Evolutionary conservation across 495 filamentous ascomycete species (phyloP).

Genomic region (Ramalina intermedia): DNA sequence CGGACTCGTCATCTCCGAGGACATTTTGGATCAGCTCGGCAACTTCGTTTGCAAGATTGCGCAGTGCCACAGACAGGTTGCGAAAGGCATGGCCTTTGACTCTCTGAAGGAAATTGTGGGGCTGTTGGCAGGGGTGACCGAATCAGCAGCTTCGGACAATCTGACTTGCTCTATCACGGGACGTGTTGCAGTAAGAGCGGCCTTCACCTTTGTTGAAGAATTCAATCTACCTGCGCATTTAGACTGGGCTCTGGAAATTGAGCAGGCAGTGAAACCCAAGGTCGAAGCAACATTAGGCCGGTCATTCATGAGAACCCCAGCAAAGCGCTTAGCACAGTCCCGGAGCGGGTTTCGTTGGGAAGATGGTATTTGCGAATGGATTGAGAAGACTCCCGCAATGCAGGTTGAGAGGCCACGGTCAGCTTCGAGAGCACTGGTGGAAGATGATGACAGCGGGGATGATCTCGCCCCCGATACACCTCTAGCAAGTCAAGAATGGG

Average conservation of each 20-base stretch:
- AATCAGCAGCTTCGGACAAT: neutral
- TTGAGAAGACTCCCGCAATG: conserved; percentile 29
- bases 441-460: neutral
- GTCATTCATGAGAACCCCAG: conserved; percentile 11
- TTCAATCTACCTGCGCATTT: conserved; percentile 34
- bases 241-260: conserved; percentile 33
- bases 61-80: neutral
- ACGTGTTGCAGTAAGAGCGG: conserved; percentile 31
- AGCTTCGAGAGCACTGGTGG: neutral
- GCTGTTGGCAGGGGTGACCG: neutral
- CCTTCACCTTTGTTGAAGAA: conserved; percentile 32
- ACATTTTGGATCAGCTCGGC: neutral
- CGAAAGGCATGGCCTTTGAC: neutral
- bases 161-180: conserved; percentile 17
- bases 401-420: neutral
- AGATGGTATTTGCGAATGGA: conserved; percentile 41
- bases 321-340: conserved; percentile 1
- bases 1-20: neutral
- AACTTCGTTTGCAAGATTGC: neutral
- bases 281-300: conserved; percentile 8
- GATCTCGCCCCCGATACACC: neutral
- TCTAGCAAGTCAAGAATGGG: neutral
- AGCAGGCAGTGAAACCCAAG: conserved; percentile 21
- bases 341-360: conserved; percentile 37
- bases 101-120: neutral